These are phyloP conservation scores for Paramecium primaurelia DNA, from an alignment of 73 alveolate species.

Conservation along the genomic window DNA sequence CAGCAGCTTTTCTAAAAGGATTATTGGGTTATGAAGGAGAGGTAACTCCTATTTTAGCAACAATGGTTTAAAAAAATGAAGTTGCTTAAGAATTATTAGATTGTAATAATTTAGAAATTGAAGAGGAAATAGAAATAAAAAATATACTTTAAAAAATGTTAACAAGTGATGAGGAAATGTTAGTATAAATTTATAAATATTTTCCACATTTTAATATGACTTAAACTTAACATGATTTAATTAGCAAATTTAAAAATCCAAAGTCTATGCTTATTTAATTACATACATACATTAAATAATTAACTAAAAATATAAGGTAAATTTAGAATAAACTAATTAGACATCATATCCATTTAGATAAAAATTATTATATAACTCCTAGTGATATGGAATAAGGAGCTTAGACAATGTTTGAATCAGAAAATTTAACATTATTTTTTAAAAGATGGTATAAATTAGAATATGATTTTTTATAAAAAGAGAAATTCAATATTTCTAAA, in stretches of 20 bases:
- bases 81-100: constrained; percentile 67
- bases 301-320: constrained; percentile 42
- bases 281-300: constrained; percentile 8
- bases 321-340: background rate
- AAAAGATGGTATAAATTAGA: constrained; percentile 90
- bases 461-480: constrained; percentile 77
- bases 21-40: constrained; percentile 89
- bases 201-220: constrained; percentile 41
- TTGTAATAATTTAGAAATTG: background rate
- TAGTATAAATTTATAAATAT: background rate
- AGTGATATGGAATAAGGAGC: constrained; percentile 41
- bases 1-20: constrained; percentile 95
- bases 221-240: background rate
- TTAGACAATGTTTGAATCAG: constrained; percentile 52
- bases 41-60: constrained; percentile 87
- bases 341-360: constrained; percentile 7
- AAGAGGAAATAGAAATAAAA: constrained; percentile 67
- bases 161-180: background rate
- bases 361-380: constrained; percentile 52
- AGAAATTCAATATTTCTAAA: constrained; percentile 80
- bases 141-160: constrained; percentile 63
- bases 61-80: constrained; percentile 83
- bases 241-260: background rate
- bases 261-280: background rate
- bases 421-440: constrained; percentile 74